Conservation (phyloP, 352 stramenopile species). For the Thalassiosira hispida region DNA sequence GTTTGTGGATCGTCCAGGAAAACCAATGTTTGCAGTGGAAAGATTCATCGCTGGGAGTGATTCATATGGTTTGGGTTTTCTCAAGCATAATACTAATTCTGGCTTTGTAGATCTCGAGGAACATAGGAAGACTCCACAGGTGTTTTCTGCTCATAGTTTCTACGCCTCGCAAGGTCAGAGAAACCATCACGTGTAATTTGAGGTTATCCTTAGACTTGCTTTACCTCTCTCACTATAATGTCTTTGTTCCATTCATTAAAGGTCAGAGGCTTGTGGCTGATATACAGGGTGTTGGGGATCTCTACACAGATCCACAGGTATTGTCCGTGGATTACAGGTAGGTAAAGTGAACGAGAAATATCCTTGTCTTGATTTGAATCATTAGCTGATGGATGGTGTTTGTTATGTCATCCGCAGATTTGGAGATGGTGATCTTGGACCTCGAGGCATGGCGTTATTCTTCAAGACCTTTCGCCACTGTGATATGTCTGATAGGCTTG, state of each 20-base stretch:
- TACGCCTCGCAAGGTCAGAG: constrained; percentile 91
- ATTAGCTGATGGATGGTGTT: no score
- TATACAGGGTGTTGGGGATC: constrained; percentile 93
- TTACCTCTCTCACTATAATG: no score
- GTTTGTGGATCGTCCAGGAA: constrained; percentile 72
- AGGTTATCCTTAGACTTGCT: no score
- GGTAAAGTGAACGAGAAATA: no score
- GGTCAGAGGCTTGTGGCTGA: constrained; percentile 92
- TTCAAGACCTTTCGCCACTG: constrained; percentile 80
- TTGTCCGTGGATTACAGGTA: constrained; percentile 83
- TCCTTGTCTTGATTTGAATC: no score
- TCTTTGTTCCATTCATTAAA: no score
- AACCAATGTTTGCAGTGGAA: constrained; percentile 81
- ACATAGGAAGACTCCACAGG: constrained; percentile 82
- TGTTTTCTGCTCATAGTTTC: constrained; percentile 94
- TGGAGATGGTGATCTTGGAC: constrained; percentile 84
- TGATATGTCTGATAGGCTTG: constrained; percentile 60
- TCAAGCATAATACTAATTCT: constrained; percentile 86
- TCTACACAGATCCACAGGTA: constrained; percentile 96
- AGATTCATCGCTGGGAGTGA: constrained; percentile 81
- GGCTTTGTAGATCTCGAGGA: constrained; percentile 81
- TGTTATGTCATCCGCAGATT: no score
- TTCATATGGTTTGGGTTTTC: constrained; percentile 73
- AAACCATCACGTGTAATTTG: no score
- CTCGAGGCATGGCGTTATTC: constrained; percentile 83